A percentile compares a stretch with the other conserved stretches of the same genome.
Evolutionary conservation across 257 asterid genomes (phyloP).

Genomic region (Thymus mandschuricus): DNA sequence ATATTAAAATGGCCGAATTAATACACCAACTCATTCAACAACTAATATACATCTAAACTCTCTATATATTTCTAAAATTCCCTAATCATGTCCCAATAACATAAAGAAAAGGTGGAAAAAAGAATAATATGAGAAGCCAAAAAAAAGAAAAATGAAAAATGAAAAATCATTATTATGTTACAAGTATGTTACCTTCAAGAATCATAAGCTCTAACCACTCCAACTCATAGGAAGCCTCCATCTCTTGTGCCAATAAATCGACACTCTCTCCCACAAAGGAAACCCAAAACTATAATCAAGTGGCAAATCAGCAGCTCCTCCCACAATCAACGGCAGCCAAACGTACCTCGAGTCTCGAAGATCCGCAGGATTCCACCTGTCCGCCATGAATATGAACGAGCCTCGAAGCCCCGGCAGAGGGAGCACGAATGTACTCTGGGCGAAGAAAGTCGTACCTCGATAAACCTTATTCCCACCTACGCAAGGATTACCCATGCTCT

Average conservation of each 20-base stretch:
- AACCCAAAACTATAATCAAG: conserved; percentile 81
- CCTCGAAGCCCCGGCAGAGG: conserved; percentile 75
- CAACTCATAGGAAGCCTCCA: conserved; percentile 79
- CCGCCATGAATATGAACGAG: conserved; percentile 83
- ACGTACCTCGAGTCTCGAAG: conserved; percentile 88
- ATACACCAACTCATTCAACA: conserved; percentile 19
- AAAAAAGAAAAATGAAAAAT: neutral
- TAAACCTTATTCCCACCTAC: conserved; percentile 82
- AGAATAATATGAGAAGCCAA: conserved; percentile 15
- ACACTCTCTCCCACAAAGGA: conserved; percentile 91
- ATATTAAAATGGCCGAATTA: conserved; percentile 29
- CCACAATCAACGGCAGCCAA: conserved; percentile 83
- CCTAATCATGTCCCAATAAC: conserved; percentile 27
- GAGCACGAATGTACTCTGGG: conserved; percentile 86
- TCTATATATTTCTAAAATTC: conserved; percentile 23
- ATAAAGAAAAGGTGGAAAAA: neutral
- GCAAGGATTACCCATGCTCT: conserved; percentile 90
- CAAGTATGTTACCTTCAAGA: neutral
- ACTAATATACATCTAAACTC: conserved; percentile 33
- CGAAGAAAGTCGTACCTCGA: conserved; percentile 67
- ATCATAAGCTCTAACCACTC: conserved; percentile 40
- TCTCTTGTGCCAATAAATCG: conserved; percentile 88
- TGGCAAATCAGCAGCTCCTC: conserved; percentile 87
- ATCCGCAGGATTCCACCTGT: conserved; percentile 94
- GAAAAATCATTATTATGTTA: conserved; percentile 23